phyloP scores from a whole-genome alignment of 371 early-diverging fungal genomes.

The Mortierella sp. region DNA sequence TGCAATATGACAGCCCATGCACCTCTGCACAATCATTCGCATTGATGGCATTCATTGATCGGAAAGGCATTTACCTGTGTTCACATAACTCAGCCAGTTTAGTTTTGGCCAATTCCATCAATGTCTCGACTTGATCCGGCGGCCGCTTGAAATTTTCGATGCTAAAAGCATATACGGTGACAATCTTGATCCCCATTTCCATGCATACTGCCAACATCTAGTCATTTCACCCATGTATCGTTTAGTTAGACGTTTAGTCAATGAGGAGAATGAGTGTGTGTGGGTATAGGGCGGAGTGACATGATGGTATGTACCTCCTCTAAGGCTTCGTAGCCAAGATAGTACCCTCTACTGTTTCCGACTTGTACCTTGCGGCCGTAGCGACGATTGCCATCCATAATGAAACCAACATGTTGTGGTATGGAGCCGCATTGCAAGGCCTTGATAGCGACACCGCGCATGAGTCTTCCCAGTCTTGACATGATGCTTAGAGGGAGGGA shows the following conservation, averaged over 20 bases:
- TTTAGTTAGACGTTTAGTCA: background rate
- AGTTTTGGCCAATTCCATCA: constrained; percentile 88
- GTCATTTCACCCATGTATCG: background rate
- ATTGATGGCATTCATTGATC: no score
- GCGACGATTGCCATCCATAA: constrained; percentile 99
- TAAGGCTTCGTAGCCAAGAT: constrained; percentile 82
- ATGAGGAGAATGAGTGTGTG: no score
- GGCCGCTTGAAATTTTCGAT: constrained; percentile 97
- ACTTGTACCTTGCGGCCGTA: constrained; percentile 78
- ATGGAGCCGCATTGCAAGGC: constrained; percentile 79
- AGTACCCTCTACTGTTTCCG: constrained; percentile 78
- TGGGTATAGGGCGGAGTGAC: no score
- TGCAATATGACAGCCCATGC: background rate
- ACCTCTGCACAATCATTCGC: no score
- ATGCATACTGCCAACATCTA: constrained; percentile 90
- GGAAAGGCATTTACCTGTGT: constrained; percentile 64
- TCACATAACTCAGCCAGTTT: constrained; percentile 80
- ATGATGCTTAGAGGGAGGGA: constrained; percentile 1
- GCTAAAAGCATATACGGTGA: constrained; percentile 98
- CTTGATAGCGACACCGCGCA: constrained; percentile 53
- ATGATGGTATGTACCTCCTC: constrained; percentile 58
- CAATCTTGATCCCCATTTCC: constrained; percentile 84
- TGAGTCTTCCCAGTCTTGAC: constrained; percentile 8
- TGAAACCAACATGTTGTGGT: constrained; percentile 96
- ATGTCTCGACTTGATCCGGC: constrained; percentile 86